Conservation (phyloP, 108 stramenopile species). For the Stephanodiscus triporus region DNA sequence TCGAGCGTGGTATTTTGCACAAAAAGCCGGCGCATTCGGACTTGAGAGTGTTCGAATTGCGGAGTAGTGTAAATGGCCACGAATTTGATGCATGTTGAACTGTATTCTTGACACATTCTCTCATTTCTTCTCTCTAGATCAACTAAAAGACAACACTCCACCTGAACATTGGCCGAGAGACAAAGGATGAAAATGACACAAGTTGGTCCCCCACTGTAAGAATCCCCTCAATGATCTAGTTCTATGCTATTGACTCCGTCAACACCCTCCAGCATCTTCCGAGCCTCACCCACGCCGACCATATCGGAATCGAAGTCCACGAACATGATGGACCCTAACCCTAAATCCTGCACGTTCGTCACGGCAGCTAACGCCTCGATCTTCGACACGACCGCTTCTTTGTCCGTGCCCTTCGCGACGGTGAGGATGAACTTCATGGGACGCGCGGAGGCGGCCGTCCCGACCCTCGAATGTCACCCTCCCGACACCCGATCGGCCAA, state of each 20-base stretch:
- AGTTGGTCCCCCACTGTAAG: neutral
- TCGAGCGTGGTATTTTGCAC: neutral
- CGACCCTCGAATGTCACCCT: neutral
- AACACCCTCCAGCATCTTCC: neutral
- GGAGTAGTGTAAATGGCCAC: too few species aligned
- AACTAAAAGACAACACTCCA: too few species aligned
- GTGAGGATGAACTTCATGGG: conserved; percentile 4
- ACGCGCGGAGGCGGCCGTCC: neutral
- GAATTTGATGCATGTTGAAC: too few species aligned
- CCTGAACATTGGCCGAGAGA: too few species aligned
- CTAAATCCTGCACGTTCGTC: neutral
- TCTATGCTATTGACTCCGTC: neutral
- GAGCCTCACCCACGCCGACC: neutral
- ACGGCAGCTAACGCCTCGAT: neutral
- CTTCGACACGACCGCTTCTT: neutral
- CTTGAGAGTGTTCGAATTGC: too few species aligned
- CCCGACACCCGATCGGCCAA: neutral
- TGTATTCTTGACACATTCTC: too few species aligned
- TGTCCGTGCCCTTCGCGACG: neutral
- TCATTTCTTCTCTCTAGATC: too few species aligned
- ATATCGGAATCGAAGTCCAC: conserved; percentile 1
- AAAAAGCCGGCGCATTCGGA: too few species aligned
- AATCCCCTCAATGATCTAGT: neutral
- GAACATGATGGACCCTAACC: neutral
- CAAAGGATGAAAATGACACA: neutral